Base-by-base conservation (phyloP, 768 basidiomycete genomes). In the Kwoniella europaea region DNA sequence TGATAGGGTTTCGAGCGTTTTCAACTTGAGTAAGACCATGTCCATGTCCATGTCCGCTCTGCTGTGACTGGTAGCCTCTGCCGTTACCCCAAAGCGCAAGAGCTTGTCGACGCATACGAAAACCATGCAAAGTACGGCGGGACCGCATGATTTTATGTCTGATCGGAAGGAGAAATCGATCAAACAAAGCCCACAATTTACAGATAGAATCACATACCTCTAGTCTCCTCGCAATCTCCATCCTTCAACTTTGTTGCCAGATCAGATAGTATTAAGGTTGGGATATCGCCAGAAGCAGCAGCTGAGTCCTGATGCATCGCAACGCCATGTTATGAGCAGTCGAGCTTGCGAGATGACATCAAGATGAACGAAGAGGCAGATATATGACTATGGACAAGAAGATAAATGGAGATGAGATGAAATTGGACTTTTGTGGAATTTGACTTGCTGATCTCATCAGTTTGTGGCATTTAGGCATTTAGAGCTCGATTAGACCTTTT, bases 1-100 rank as follows among this genome's bases (percentile, higher is more conserved):
- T 0, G 90, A 87, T 2, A 82, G 74, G 43, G 81, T 65, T 29
- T 88, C 85, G n/a, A 92, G 80, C 0, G 73, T 64, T 22, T 88
- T 85, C 24, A 90, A 74, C 9, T n/a, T 42, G 9, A 67, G 18
- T 7, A 9, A 24, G 20, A 54, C n/a, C 24, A 41, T 58, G 27
- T 6, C 15, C 41, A 16, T 18, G 41, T 3, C 13, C 12, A 35
- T 35, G 35, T 58, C 29, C 18, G 15, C 57, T 13, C 16, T 18
- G 42, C n/a, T 43, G 16, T 22, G 15, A 41, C 16, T n/a, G 43
- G 6, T 27, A 10, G 41, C 12, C n/a, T 43, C 20, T 46, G 9
- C 22, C 58, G 22, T 43, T 29, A 35, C 20, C 10, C 43, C 35
- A 57, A n/a, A 24, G 3, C 22, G 52, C 10, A 55, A 10, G 10